Evolutionary conservation across 1,139 yeast genomes (phyloP), one percentile per base, ranked within the genome.

Genomic region (Saccharomyces hybrid): DNA sequence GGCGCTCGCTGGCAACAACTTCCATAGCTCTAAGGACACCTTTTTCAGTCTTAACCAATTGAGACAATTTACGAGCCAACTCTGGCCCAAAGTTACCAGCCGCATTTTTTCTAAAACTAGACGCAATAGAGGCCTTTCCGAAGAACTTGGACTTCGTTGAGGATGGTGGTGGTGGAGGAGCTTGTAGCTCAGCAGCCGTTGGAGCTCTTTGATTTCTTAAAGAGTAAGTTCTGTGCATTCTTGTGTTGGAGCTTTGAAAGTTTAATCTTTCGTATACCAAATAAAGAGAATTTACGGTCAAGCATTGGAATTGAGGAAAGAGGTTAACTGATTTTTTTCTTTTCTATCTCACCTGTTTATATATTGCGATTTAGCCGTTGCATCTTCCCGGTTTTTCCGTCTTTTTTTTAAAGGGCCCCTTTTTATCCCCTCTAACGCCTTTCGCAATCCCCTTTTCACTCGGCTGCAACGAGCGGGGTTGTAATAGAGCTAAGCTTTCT

Each of bases 51-150:
- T 86, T 87, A 67, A 87, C 84, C 69, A 84, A 81, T 69, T 82
- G 84, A 48, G 89, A 84, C 70, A 86, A 77, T 70, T 85, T 85
- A 73, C 88, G 81, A 50, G 91, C 80, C 68, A 86, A 76, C 68
- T 85, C 93, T 31, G 95, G 95, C 46, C 91, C 91, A 66, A 83
- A 76, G 50, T 84, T 80, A 61, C 87, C 90, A 55, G 91, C 91
- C 53, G 88, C 78, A 57, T 77, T 75, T 72, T 81, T 84, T 73
- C 90, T 81, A 72, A 85, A 80, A 31, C 83, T 70, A 65, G 82
- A 79, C 55, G 87, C 79, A 60, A 85, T 76, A 26, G 87, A 82
- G 48, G 86, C 82, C 66, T 81, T 82, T 66, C 93, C 93, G 67
- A 86, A 86, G 71, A 85, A 86, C 69, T 77, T 81, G 56, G 83